phyloP scores from a whole-genome alignment of 768 basidiomycete species.

The Glaciozyma antarctica region DNA sequence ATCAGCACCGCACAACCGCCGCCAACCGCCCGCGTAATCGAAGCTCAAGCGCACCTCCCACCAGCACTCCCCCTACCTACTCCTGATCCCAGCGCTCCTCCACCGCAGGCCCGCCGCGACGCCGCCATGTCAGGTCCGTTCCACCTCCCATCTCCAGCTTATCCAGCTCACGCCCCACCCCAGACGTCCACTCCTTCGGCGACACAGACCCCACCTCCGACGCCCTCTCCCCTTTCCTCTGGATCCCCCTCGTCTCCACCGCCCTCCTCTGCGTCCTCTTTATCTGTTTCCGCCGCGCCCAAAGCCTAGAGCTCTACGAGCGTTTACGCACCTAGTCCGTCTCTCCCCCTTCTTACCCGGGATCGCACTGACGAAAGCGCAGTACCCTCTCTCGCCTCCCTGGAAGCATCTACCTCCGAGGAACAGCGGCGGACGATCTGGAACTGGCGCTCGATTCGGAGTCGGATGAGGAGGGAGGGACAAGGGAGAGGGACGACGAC shows the following conservation, averaged over 20 bases:
- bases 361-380: background rate
- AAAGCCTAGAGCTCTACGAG: conserved; percentile 6
- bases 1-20: no score
- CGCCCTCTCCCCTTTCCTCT: conserved; percentile 18
- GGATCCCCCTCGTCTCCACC: conserved; percentile 19
- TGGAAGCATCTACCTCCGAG: background rate
- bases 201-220: conserved; percentile 19
- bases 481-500: background rate
- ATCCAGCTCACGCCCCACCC: background rate
- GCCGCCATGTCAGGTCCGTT: background rate
- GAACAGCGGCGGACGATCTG: background rate
- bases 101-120: background rate
- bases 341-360: background rate
- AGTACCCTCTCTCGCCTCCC: background rate
- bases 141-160: background rate
- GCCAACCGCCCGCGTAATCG: no score
- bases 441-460: background rate
- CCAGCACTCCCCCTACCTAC: no score
- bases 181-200: conserved; percentile 7
- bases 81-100: background rate
- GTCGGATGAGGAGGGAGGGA: background rate
- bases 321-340: conserved; percentile 4
- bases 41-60: no score
- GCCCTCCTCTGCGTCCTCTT: conserved; percentile 12
- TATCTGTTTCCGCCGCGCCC: conserved; percentile 14